Conservation (phyloP, 805 yeast genomes). For the Kazachstania viticola region DNA sequence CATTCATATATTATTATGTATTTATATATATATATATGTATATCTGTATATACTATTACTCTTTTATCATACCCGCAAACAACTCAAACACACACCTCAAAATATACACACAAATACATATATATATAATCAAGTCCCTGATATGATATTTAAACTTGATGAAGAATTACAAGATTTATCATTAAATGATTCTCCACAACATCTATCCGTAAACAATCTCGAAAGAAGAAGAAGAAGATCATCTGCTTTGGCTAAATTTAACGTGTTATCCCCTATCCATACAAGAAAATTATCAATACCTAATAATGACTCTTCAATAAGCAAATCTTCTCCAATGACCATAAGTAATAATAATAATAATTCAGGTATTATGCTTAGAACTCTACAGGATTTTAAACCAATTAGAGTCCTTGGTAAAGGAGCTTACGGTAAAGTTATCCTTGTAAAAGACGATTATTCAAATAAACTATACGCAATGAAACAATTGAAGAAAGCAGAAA, state of each 20-base stretch:
- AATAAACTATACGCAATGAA: conserved; percentile 74
- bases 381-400: conserved; percentile 51
- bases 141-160: conserved; percentile 19
- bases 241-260: conserved; percentile 20
- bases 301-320: background rate
- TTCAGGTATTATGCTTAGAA: conserved; percentile 7
- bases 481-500: conserved; percentile 71
- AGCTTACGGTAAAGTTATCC: conserved; percentile 76
- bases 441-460: conserved; percentile 55
- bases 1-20: too few species aligned
- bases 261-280: conserved; percentile 19
- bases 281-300: conserved; percentile 16
- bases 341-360: background rate
- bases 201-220: too few species aligned
- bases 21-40: too few species aligned
- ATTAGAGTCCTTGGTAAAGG: conserved; percentile 76
- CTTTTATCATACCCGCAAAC: too few species aligned
- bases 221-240: conserved; percentile 21
- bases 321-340: background rate
- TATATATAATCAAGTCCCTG: too few species aligned
- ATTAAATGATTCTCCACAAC: background rate
- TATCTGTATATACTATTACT: too few species aligned
- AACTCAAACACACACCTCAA: too few species aligned
- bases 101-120: too few species aligned
- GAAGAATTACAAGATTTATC: conserved; percentile 11